Percentiles rank a stretch among this genome's conserved stretches.
phyloP scores from a whole-genome alignment of 1,284 basidiomycete species.

The Anthracocystis panici-leucophaei region DNA sequence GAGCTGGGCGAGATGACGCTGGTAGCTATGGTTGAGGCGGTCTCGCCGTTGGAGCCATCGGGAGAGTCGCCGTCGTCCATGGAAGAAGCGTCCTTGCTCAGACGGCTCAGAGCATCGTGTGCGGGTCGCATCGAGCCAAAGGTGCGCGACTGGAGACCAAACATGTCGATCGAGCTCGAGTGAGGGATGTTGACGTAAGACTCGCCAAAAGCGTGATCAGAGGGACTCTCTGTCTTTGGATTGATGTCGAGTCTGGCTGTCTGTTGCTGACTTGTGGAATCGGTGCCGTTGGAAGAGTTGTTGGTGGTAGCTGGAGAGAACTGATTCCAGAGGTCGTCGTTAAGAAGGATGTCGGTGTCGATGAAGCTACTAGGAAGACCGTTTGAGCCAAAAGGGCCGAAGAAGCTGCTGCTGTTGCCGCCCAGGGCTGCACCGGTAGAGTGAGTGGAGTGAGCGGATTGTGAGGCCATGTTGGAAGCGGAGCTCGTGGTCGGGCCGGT shows the following conservation, averaged over 20 bases:
- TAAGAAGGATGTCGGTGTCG: constrained; percentile 58
- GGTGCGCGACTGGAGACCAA: constrained; percentile 33
- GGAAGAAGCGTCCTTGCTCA: constrained; percentile 41
- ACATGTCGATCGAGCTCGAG: constrained; percentile 37
- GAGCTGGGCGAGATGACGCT: constrained; percentile 54
- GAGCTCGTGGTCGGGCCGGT: constrained; percentile 14
- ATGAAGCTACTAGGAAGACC: constrained; percentile 53
- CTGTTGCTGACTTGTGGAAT: constrained; percentile 16
- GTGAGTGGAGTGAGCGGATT: constrained; percentile 9
- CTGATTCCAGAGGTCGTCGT: constrained; percentile 55
- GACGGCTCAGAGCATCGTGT: constrained; percentile 31
- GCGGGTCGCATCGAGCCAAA: constrained; percentile 25
- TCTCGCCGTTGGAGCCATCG: constrained; percentile 52
- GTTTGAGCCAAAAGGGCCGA: constrained; percentile 36
- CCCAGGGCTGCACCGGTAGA: constrained; percentile 7
- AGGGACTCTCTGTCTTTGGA: constrained; percentile 5
- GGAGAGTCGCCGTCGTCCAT: constrained; percentile 57
- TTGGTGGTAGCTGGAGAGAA: constrained; percentile 36
- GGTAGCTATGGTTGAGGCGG: constrained; percentile 51
- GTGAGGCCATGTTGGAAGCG: constrained; percentile 12
- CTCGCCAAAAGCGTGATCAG: constrained; percentile 33
- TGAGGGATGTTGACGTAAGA: constrained; percentile 52
- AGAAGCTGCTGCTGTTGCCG: constrained; percentile 39
- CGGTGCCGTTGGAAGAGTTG: constrained; percentile 19
- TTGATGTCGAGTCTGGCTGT: constrained; percentile 1